Conservation (phyloP, 768 basidiomycete genomes). For the Tephrocybe sp. region DNA sequence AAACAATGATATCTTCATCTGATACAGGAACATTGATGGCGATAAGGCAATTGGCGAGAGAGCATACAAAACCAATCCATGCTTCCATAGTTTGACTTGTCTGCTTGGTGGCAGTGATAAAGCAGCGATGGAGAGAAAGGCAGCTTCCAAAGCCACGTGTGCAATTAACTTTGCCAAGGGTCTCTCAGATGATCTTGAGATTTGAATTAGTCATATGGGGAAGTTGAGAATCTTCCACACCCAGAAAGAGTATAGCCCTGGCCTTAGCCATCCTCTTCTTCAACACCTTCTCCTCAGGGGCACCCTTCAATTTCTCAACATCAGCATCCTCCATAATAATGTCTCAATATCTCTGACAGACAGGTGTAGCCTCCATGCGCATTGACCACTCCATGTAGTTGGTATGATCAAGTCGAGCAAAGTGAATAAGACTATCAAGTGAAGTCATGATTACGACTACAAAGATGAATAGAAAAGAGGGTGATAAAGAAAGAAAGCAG, state of each 20-base stretch:
- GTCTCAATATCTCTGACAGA: background rate
- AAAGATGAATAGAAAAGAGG: background rate
- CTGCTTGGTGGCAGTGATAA: constrained; percentile 18
- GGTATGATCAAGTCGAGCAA: background rate
- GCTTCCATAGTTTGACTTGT: constrained; percentile 17
- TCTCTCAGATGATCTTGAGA: constrained; percentile 21
- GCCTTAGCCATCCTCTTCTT: background rate
- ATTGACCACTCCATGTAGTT: constrained; percentile 1
- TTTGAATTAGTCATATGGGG: constrained; percentile 17
- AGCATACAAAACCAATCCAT: constrained; percentile 23
- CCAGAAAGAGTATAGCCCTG: background rate
- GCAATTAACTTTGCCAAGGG: constrained; percentile 21
- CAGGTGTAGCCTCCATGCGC: background rate
- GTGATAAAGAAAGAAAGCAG: no score
- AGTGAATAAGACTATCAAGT: background rate
- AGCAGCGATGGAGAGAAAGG: constrained; percentile 16
- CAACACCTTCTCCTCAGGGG: background rate
- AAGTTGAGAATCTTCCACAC: constrained; percentile 6
- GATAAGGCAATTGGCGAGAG: constrained; percentile 15
- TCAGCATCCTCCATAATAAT: background rate
- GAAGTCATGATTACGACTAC: background rate
- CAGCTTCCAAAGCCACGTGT: constrained; percentile 24
- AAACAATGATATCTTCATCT: constrained; percentile 26
- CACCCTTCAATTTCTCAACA: background rate
- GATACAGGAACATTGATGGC: constrained; percentile 16